Evolutionary conservation across 805 yeast species (phyloP), one percentile per base, ranked within the genome.

Genomic region (Saturnispora ahearnii): DNA sequence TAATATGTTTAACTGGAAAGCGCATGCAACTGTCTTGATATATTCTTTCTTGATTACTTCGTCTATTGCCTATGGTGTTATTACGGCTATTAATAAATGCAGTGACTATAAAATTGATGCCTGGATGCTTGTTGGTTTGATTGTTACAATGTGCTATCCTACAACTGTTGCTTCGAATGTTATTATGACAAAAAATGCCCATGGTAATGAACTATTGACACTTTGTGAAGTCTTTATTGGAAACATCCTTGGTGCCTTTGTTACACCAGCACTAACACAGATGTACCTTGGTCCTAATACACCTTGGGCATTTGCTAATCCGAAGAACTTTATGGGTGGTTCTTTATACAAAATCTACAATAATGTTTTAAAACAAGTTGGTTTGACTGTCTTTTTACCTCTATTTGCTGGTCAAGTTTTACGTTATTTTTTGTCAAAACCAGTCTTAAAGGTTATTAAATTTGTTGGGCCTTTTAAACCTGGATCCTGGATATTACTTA

Each of bases 131-230:
- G 83, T 84, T 12, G 96, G 96, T 0, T 65, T 88, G 51, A 77
- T 89, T 18, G 83, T 87, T 41, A 85, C 95, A 2, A 86, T 87
- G 28, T 77, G 90, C 12, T 84, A 93, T 62, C 96, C 96, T 15
- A 88, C 96, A 9, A 88, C 96, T 0, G 95, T 88, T n/a, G 79
- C 89, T 0, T 87, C 96, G 1, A 88, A 88, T 61, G 96, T 89
- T 32, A 89, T 88, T 28, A 88, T 88, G 96, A 88, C 96, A 8
- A 74, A 80, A 46, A 76, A 76, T 51, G 95, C 96, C 0, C 79
- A 82, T 56, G 96, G 96, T 5, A 86, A 87, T 63, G 89, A 78
- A 55, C 50, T 58, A 15, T 66, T 87, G 46, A 82, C 95, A 12
- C 69, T 87, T 4, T 82, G 91, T 62, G 95, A 87, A 62, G 96